Base-by-base conservation (phyloP, 306 rosid species). In the Cucurbita ficifolia region DNA sequence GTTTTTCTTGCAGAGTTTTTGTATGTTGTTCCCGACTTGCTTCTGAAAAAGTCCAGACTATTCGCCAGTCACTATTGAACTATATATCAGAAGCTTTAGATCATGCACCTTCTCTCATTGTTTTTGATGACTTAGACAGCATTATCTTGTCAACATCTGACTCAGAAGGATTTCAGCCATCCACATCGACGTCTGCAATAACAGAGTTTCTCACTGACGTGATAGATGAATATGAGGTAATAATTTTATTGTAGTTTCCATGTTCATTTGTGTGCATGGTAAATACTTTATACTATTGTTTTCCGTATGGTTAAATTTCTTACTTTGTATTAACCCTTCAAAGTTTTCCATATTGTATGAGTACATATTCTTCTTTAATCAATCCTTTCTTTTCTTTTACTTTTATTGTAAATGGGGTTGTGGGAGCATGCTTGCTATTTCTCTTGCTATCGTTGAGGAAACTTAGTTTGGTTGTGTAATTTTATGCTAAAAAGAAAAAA, bases 191-290 rank as follows among this genome's bases (percentile, higher is more conserved):
- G 76, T 74, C 86, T 83, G 96, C 93, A 68, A 89, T 93, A 10
- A 29, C 87, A 19, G 88, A 86, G 79, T 87, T 85, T 88, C 85
- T 93, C 59, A 82, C 68, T 35, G 96, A 93, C 78, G 77, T 93
- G 76, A 79, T 93, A 54, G 98, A 93, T 86, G 98, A 90, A 85
- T 89, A 85, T 80, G 85, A 84, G 89, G 98, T 93, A 88, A 75
- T 65, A 81, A 74, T 24, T 60, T n/a, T 45, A 56, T 60, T 63
- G 68, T 22, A 57, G 53, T 58, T 56, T 62, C 38, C 60, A 67
- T 45, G 55, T 67, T 67, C 73, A 45, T 22, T 46, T 45, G 73
- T 24, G 35, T 45, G 73, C 38, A 67, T 9, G 18, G 36, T 18
- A 43, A 65, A 64, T 64, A 19, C 19, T 42, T 46, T 39, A 40